Percentiles rank a stretch among this genome's conserved stretches.
These are phyloP conservation scores for Wickerhamomyces rabaulensis DNA, from an alignment of 805 yeast genomes.

Conservation along the genomic window DNA sequence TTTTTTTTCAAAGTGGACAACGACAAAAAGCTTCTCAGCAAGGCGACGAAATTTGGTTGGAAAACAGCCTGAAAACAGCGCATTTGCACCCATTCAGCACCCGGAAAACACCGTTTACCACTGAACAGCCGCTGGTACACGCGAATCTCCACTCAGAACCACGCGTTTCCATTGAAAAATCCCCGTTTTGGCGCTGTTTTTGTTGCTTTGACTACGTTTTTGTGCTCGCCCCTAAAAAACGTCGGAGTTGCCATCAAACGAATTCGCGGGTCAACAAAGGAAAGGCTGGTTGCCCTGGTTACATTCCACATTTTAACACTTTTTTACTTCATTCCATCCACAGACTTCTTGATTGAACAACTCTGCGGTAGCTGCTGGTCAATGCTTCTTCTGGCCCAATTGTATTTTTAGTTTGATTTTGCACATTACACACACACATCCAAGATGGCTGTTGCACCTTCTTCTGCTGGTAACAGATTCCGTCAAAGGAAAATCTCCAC, in stretches of 20 bases:
- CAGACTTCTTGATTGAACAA: neutral
- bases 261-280: neutral
- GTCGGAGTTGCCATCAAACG: neutral
- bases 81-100: neutral
- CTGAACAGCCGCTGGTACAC: neutral
- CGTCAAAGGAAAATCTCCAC: conserved; percentile 94
- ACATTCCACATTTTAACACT: no score
- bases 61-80: neutral
- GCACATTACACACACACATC: neutral
- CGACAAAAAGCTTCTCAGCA: no score
- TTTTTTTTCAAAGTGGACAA: neutral
- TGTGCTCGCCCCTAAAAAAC: neutral
- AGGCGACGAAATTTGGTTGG: neutral
- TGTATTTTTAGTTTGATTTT: neutral
- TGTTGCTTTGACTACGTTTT: neutral
- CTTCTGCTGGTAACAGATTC: conserved; percentile 43
- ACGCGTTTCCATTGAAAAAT: neutral
- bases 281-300: neutral
- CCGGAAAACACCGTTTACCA: neutral
- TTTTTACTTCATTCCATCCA: no score
- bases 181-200: neutral
- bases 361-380: neutral
- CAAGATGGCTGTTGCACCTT: conserved; percentile 14
- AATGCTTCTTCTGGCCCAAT: neutral
- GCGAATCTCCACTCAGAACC: neutral